Evolutionary conservation across 1,284 basidiomycete genomes (phyloP), one percentile per base, ranked within the genome.

Genomic region (Wallemia mellicola): DNA sequence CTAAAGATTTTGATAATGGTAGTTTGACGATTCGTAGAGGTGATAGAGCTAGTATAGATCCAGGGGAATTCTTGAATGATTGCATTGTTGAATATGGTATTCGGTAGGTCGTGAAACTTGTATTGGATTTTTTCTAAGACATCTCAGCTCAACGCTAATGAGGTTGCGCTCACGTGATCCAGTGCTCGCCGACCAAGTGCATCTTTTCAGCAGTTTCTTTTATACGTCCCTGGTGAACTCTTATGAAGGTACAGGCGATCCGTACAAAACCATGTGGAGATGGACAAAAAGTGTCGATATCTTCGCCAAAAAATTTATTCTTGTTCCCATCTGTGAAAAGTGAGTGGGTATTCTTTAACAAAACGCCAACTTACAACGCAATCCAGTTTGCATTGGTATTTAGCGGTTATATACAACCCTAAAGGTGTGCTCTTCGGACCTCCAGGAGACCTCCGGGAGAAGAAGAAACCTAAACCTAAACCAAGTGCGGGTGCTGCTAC

Each of bases 251-350:
- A 17, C 58, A 59, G 33, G 63, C 61, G 62, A 62, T 22, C 25
- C 81, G 19, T 96, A 91, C 67, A 72, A 81, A 30, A 82, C 81
- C 60, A 86, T 99, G 59, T 77, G 79, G 27, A 94, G 92, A 69
- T 99, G 94, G 94, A 98, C 92, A 0, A 77, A 80, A 28, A 84
- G 80, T 66, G 64, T 66, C 57, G 63, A 64, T 54, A 69, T 98
- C 19, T 99, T 98, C 69, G 71, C 75, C 62, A 96, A 96, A 74
- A 82, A 84, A 66, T 94, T 83, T 66, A 75, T 99, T 62, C 79
- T 99, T 54, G 77, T 99, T 1, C 94, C 94, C 1, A 94, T 99
- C 71, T 95, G 98, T 66, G 94, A 98, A 69, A 75, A 89, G 84
- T 91, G 68, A 60, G 79, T 69, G 22, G 22, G 57, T 54, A 2